phyloP scores from a whole-genome alignment of 371 early-diverging fungal species.

The Mucor velutinosus region DNA sequence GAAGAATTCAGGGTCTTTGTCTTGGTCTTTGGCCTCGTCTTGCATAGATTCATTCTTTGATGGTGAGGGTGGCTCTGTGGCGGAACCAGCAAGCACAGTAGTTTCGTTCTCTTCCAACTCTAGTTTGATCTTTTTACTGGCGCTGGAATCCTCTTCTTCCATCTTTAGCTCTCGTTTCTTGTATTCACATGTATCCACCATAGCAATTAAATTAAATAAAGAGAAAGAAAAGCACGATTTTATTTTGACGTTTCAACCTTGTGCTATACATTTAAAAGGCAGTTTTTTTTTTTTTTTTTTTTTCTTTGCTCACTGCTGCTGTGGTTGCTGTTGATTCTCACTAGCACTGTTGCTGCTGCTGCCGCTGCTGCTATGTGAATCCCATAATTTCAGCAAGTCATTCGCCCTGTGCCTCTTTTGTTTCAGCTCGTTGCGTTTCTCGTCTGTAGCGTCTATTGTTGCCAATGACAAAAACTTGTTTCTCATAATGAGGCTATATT shows the following conservation, averaged over 20 bases:
- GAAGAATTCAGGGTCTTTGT: conserved; percentile 7
- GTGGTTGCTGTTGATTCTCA: too few species aligned
- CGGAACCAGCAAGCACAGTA: too few species aligned
- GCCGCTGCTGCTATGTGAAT: neutral
- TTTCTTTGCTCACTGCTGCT: too few species aligned
- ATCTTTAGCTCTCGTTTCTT: neutral
- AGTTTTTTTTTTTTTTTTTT: too few species aligned
- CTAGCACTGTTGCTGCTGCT: neutral
- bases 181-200: neutral
- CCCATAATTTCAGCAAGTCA: neutral
- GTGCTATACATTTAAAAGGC: too few species aligned
- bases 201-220: too few species aligned
- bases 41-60: neutral
- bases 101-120: neutral
- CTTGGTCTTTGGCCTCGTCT: neutral
- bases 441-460: neutral
- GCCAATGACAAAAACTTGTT: neutral
- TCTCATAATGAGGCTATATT: conserved; percentile 5
- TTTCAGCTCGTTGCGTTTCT: neutral
- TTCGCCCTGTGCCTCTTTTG: neutral
- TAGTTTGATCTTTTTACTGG: neutral
- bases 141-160: neutral
- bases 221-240: too few species aligned
- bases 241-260: too few species aligned
- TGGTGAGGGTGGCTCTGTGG: neutral